Evolutionary conservation across 345 rosid species (phyloP), one percentile per base, ranked within the genome.

Genomic region (Triadica sebifera): DNA sequence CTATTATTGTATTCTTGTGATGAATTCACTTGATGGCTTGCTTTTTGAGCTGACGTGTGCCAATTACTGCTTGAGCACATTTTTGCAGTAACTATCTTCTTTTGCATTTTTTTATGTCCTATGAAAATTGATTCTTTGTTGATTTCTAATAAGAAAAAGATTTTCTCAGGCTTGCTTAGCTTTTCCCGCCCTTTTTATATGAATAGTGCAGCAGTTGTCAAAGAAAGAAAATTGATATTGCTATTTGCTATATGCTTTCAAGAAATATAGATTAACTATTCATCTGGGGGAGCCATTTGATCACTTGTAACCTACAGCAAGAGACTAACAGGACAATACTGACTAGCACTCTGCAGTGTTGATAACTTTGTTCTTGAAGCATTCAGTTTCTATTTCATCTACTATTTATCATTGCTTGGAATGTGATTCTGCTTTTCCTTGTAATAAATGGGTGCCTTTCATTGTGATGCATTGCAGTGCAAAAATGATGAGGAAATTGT

Each of bases 401-500:
- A 52, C 43, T 62, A 25, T 19, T 47, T 53, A 16, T 47, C 34
- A 29, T 19, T 57, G 10, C 12, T 46, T 71, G 41, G 51, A 62
- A 53, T 66, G 50, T 10, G 34, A 17, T 25, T 71, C 9, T 52
- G 4, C 15, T 73, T 70, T 34, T 65, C 50, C 77, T 49, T 47
- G 12, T 69, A 20, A 4, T 45, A 46, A 34, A 65, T 17, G 67
- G 71, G 58, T 65, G 24, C 52, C 29, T 68, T 72, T 70, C 43
- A 7, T 75, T 20, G 17, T 62, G 64, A 41, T 76, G 7, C 65
- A 82, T 71, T 77, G 80, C 89, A 95, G 99, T 95, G 99, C 88
- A 85, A 91, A 83, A 79, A 90, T 80, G 91, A 93, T 22, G 92
- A 93, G 78, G 99, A 93, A 81, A 90, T 96, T 82, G 97, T 96